These are phyloP conservation scores for Pichia gijzeniarum DNA, from an alignment of 805 yeast genomes.

Conservation along the genomic window DNA sequence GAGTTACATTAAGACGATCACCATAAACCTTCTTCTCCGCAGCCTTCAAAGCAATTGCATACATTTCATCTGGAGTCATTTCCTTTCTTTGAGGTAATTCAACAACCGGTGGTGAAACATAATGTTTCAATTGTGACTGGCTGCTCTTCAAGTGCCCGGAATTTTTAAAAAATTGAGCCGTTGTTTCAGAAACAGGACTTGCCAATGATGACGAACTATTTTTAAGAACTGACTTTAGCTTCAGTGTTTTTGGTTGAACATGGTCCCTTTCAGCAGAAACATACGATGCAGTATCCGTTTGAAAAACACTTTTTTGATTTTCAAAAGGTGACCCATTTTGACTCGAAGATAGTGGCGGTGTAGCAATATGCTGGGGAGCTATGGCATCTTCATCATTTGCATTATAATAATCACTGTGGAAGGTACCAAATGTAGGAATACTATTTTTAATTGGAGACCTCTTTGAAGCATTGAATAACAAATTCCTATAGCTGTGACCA, in stretches of 20 bases:
- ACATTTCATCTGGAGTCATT: conserved; percentile 44
- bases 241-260: conserved; percentile 1
- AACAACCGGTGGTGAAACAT: neutral
- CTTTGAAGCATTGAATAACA: conserved; percentile 4
- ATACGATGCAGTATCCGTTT: neutral
- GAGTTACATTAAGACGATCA: conserved; percentile 12
- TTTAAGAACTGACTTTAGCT: conserved; percentile 7
- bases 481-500: conserved; percentile 13
- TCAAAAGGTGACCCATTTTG: neutral
- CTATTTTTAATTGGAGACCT: conserved; percentile 8
- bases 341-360: neutral
- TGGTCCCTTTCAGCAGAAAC: neutral
- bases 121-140: neutral
- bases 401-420: neutral
- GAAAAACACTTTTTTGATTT: neutral
- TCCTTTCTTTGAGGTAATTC: conserved; percentile 3
- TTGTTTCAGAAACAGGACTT: conserved; percentile 4
- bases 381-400: neutral
- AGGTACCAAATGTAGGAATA: conserved; percentile 7
- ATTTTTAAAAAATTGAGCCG: conserved; percentile 1
- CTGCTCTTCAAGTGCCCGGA: neutral
- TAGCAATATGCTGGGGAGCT: no score
- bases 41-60: conserved; percentile 46
- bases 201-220: conserved; percentile 7
- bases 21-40: conserved; percentile 56